Conservation (phyloP, 148 eudicot genomes). For the Diospyros lotus region DNA sequence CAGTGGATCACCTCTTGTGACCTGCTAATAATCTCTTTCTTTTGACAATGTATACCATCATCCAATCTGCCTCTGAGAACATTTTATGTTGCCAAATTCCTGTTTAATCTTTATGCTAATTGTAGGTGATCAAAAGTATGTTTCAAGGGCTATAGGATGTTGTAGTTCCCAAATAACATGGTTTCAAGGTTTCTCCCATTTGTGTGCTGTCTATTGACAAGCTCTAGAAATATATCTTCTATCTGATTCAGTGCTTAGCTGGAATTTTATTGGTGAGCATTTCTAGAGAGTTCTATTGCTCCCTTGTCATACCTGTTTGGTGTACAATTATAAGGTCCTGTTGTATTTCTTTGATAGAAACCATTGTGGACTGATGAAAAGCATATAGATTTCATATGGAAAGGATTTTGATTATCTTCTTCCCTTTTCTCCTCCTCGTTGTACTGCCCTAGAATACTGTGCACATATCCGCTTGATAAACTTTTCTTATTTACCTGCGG, state of each 20-base stretch:
- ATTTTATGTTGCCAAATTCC: too few species aligned
- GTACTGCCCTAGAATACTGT: neutral
- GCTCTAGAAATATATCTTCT: neutral
- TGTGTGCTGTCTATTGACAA: conserved; percentile 13
- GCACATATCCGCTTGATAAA: neutral
- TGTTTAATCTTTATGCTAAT: too few species aligned
- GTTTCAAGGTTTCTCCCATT: conserved; percentile 4
- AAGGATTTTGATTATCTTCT: neutral
- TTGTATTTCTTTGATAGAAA: neutral
- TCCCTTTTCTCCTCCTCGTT: neutral
- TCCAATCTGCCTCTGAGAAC: neutral
- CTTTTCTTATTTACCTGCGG: too few species aligned
- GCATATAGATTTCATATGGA: neutral
- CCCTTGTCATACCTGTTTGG: neutral
- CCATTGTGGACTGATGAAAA: neutral
- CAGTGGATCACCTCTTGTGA: conserved; percentile 58
- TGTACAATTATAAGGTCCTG: neutral
- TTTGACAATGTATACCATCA: neutral
- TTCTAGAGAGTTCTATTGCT: neutral
- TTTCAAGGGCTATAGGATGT: neutral
- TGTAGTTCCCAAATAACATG: neutral
- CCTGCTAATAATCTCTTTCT: conserved; percentile 28
- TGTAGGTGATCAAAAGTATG: too few species aligned
- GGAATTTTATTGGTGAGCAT: too few species aligned
- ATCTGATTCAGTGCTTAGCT: neutral